Conservation (phyloP, 192 early-diverging fungal genomes). For the Diversispora eburnea region DNA sequence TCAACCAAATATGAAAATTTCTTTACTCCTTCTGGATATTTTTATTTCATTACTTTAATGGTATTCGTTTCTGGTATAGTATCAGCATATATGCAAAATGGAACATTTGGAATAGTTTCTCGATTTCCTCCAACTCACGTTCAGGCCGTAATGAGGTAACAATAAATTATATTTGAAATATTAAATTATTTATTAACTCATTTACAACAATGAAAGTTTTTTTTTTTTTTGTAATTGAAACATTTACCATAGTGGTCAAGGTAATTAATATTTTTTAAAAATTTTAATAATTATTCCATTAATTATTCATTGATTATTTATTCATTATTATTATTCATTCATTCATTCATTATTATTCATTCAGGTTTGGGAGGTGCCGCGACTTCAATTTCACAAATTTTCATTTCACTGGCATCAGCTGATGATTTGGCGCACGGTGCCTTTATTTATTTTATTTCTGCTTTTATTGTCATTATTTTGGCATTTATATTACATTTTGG, state of each 20-base stretch:
- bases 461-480: conserved; percentile 38
- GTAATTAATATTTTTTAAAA: conserved; percentile 23
- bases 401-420: conserved; percentile 45
- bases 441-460: conserved; percentile 51
- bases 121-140: conserved; percentile 64
- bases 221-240: conserved; percentile 1
- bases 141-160: conserved; percentile 70
- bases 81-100: conserved; percentile 63
- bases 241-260: conserved; percentile 44
- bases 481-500: conserved; percentile 40
- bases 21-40: conserved; percentile 53
- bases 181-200: not conserved
- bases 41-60: conserved; percentile 58
- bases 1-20: conserved; percentile 44
- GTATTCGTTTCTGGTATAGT: conserved; percentile 54
- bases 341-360: no score
- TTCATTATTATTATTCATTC: no score
- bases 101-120: conserved; percentile 67
- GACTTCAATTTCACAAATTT: conserved; percentile 61
- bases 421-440: conserved; percentile 39
- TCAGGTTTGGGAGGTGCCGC: conserved; percentile 61
- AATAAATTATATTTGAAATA: not conserved
- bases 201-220: not conserved
- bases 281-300: not conserved
- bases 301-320: not conserved